phyloP scores from a whole-genome alignment of 768 basidiomycete genomes.

The Lyophyllum atratum region DNA sequence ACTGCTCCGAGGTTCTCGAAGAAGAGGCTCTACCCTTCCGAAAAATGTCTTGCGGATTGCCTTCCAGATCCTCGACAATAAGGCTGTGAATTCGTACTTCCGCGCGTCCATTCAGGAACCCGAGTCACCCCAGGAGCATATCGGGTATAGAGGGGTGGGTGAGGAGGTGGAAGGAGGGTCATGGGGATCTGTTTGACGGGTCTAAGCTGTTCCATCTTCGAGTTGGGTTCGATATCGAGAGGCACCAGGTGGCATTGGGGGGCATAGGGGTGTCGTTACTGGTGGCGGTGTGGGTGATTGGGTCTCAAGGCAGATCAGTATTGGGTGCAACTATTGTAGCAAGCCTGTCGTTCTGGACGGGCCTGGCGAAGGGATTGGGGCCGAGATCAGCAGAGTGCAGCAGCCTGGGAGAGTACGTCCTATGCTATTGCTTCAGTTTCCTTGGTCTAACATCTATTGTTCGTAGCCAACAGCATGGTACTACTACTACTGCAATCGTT shows the following conservation, averaged over 20 bases:
- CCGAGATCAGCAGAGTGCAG: constrained; percentile 17
- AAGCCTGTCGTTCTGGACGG: constrained; percentile 54
- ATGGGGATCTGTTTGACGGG: constrained; percentile 46
- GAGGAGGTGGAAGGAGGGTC: constrained; percentile 21
- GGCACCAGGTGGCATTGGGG: constrained; percentile 69
- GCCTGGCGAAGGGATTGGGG: constrained; percentile 6
- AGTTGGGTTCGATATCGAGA: constrained; percentile 39
- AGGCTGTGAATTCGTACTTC: constrained; percentile 65
- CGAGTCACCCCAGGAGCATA: not conserved
- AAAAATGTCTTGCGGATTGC: constrained; percentile 85
- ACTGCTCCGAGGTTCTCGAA: constrained; percentile 81
- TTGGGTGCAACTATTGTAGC: constrained; percentile 81
- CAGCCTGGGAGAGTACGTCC: constrained; percentile 48
- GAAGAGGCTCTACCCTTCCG: constrained; percentile 77
- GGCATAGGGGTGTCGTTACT: constrained; percentile 39
- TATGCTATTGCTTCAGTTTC: not conserved
- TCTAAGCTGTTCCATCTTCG: constrained; percentile 23
- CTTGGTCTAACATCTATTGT: not conserved
- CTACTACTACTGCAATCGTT: constrained; percentile 62
- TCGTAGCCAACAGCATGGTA: constrained; percentile 66
- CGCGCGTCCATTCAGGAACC: constrained; percentile 50
- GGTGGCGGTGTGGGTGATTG: constrained; percentile 57
- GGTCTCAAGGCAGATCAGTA: constrained; percentile 70
- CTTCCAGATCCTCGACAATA: constrained; percentile 81
- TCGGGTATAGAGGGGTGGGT: constrained; percentile 15